These are phyloP conservation scores for Steccherinum ochraceum DNA, from an alignment of 768 basidiomycete species.

Conservation along the genomic window DNA sequence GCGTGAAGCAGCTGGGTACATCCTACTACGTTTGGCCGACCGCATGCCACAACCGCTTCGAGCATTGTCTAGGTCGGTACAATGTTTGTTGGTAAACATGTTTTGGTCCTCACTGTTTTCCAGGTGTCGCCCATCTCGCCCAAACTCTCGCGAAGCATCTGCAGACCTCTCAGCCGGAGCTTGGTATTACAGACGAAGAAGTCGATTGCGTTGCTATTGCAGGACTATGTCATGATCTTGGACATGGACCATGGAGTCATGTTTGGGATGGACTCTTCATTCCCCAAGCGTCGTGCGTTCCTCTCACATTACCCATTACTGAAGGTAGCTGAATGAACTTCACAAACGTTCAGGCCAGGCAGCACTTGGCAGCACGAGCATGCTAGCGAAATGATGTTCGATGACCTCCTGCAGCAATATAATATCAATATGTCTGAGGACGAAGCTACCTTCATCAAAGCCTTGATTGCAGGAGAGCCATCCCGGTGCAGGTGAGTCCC, in stretches of 20 bases:
- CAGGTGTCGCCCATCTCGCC: constrained; percentile 74
- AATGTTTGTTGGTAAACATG: neutral
- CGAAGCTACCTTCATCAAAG: constrained; percentile 63
- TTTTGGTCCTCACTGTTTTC: neutral
- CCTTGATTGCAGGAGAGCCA: constrained; percentile 65
- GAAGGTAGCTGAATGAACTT: too few species aligned
- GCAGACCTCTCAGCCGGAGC: constrained; percentile 47
- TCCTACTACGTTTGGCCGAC: constrained; percentile 72
- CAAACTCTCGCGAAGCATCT: constrained; percentile 57
- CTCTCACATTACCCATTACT: neutral
- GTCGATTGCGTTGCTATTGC: constrained; percentile 74
- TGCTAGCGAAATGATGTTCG: constrained; percentile 80
- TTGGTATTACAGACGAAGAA: constrained; percentile 65
- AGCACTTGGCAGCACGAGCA: constrained; percentile 69
- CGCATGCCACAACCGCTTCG: constrained; percentile 77
- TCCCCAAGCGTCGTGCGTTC: constrained; percentile 33
- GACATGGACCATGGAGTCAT: constrained; percentile 83
- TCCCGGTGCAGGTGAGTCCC: constrained; percentile 45
- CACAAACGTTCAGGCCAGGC: constrained; percentile 34
- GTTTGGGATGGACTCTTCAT: constrained; percentile 78
- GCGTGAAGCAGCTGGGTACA: constrained; percentile 77
- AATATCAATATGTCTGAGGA: constrained; percentile 37
- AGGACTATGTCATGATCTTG: constrained; percentile 79
- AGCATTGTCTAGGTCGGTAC: constrained; percentile 67
- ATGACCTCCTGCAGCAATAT: constrained; percentile 53